Percentiles rank a stretch among this genome's conserved stretches.
Conservation (phyloP, 768 basidiomycete species). For the Suillus hirtellus region DNA sequence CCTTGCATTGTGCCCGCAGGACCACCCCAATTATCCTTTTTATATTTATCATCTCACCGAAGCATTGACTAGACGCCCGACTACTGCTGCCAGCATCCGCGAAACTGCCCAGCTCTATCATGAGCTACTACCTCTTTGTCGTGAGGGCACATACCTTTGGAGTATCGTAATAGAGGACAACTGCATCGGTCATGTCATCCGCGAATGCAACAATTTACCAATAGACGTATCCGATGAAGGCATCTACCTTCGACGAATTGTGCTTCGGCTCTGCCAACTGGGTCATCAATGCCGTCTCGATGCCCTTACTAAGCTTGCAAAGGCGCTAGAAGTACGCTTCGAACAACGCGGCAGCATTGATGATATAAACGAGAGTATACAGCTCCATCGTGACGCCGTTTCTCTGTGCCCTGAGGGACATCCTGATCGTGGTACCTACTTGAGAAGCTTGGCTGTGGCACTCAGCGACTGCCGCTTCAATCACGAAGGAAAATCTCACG, state of each 20-base stretch:
- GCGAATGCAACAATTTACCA: neutral
- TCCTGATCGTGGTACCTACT: slow-evolving; percentile 3
- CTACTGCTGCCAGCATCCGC: slow-evolving; percentile 15
- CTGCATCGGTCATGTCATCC: neutral
- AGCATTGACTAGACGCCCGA: slow-evolving; percentile 12
- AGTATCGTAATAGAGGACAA: neutral
- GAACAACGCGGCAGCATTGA: neutral
- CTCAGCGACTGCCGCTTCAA: slow-evolving; percentile 16
- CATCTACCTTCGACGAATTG: neutral
- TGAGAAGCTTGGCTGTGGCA: slow-evolving; percentile 15
- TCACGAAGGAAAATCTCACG: neutral
- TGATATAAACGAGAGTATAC: slow-evolving; percentile 18
- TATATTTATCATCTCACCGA: slow-evolving; percentile 18
- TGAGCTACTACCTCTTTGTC: neutral
- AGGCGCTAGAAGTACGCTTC: slow-evolving; percentile 8
- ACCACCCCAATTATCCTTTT: slow-evolving; percentile 8
- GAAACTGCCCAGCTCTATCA: slow-evolving; percentile 9
- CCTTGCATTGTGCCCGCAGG: slow-evolving; percentile 8
- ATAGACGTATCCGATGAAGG: neutral
- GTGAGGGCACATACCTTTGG: neutral
- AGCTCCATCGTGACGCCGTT: slow-evolving; percentile 5
- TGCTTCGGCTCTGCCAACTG: neutral
- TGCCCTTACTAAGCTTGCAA: neutral
- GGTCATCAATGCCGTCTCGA: neutral
- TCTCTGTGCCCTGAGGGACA: slow-evolving; percentile 15